Evolutionary conservation across 148 eudicot species (phyloP).

Genomic region (Beta vulgaris): DNA sequence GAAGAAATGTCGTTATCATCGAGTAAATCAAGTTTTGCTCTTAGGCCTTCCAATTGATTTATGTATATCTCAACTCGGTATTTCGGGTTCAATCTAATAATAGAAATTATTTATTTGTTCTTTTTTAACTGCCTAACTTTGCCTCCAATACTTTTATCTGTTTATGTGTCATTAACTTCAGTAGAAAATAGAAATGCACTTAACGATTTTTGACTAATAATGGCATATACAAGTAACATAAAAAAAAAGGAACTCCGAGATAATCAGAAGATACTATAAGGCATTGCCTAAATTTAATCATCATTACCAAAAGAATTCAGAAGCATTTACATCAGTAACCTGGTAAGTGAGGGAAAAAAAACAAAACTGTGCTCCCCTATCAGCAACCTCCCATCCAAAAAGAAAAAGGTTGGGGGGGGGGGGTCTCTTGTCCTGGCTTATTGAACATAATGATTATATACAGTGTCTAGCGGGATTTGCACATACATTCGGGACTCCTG

Average conservation of each 20-base stretch:
- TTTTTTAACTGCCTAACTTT: too few relatives aligned
- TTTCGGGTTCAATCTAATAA: slow-evolving; percentile 29
- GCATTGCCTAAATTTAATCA: background rate
- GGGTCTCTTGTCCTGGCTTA: background rate
- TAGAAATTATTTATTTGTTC: slow-evolving; percentile 30
- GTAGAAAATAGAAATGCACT: background rate
- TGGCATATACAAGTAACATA: too few relatives aligned
- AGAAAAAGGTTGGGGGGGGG: background rate
- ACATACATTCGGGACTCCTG: slow-evolving; percentile 82
- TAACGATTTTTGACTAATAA: background rate
- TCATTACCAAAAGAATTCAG: background rate
- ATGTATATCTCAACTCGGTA: slow-evolving; percentile 34
- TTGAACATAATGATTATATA: background rate
- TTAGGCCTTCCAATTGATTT: slow-evolving; percentile 18
- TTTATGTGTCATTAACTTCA: too few relatives aligned
- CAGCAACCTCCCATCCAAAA: background rate
- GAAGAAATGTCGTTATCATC: slow-evolving; percentile 1
- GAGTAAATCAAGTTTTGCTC: slow-evolving; percentile 34
- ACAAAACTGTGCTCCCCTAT: slow-evolving; percentile 11
- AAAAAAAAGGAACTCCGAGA: background rate
- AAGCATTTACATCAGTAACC: slow-evolving; percentile 5
- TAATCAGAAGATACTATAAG: background rate
- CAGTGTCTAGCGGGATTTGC: slow-evolving; percentile 36
- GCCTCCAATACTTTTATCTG: too few relatives aligned
- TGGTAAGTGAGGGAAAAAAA: background rate